phyloP scores from a whole-genome alignment of 495 filamentous ascomycete genomes.

The Paragyromitra xinjiangensis region DNA sequence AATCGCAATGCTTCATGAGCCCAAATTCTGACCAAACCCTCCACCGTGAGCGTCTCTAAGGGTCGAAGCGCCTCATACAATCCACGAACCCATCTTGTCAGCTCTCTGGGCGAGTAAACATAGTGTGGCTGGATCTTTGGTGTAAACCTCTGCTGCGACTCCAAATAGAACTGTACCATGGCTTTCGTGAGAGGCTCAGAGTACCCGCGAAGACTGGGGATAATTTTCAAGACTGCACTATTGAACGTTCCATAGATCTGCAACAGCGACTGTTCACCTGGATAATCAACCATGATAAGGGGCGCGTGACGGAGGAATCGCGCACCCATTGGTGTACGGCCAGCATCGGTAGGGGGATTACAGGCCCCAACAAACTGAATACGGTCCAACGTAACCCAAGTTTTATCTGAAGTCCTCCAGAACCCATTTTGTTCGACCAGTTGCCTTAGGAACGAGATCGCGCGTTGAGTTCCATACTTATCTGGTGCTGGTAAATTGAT shows the following conservation, averaged over 20 bases:
- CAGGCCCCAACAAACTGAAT: constrained; percentile 99
- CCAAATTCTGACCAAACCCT: constrained; percentile 96
- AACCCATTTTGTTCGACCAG: constrained; percentile 98
- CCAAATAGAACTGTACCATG: constrained; percentile 95
- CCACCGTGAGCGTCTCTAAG: constrained; percentile 82
- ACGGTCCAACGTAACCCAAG: constrained; percentile 95
- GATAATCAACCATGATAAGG: constrained; percentile 98
- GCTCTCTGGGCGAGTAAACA: constrained; percentile 97
- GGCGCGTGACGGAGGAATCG: constrained; percentile 95
- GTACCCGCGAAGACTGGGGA: constrained; percentile 93
- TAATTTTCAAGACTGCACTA: constrained; percentile 92
- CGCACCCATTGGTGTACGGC: constrained; percentile 90
- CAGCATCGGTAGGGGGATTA: constrained; percentile 98
- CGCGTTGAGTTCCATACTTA: constrained; percentile 95
- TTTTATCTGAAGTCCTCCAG: constrained; percentile 97
- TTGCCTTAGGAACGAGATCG: constrained; percentile 95
- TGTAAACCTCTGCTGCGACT: constrained; percentile 92
- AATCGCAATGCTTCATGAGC: constrained; percentile 94
- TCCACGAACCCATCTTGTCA: constrained; percentile 96
- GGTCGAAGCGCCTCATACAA: constrained; percentile 96
- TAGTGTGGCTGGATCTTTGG: constrained; percentile 97
- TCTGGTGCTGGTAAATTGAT: constrained; percentile 99
- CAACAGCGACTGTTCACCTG: constrained; percentile 87
- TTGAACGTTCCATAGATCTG: constrained; percentile 99
- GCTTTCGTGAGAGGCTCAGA: constrained; percentile 92